Percentiles rank a stretch among this genome's conserved stretches.
Conservation (phyloP, 2,329 filamentous ascomycete species). For the Chrysosporium queenslandicum region DNA sequence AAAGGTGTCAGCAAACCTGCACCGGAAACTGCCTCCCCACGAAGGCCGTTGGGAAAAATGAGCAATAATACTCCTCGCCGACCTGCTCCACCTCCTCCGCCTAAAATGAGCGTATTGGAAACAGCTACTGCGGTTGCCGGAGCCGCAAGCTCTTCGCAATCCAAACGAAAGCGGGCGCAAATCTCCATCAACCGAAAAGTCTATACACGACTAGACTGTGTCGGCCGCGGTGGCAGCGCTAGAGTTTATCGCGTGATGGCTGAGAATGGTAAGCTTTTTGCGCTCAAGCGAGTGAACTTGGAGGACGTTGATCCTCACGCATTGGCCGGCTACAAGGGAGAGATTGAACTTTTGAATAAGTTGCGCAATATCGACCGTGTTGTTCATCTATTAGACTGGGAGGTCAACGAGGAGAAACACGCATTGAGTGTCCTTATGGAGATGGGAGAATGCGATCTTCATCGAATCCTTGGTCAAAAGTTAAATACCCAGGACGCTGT, state of each 20-base stretch:
- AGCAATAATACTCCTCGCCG: conserved; percentile 65
- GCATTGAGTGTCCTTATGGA: conserved; percentile 91
- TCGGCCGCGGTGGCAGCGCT: conserved; percentile 84
- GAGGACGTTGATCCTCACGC: conserved; percentile 79
- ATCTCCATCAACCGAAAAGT: conserved; percentile 82
- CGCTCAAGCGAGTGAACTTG: conserved; percentile 82
- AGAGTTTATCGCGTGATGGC: conserved; percentile 96
- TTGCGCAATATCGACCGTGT: conserved; percentile 79
- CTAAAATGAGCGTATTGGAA: conserved; percentile 95
- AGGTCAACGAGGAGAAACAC: conserved; percentile 86
- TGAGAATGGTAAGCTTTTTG: conserved; percentile 92
- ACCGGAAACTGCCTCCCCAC: conserved; percentile 37
- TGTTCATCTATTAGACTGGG: conserved; percentile 81
- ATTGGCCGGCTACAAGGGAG: conserved; percentile 80
- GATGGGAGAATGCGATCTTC: conserved; percentile 87
- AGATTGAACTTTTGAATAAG: conserved; percentile 81
- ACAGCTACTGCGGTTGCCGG: conserved; percentile 77
- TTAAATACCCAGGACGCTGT: conserved; percentile 61
- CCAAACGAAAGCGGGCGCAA: conserved; percentile 66
- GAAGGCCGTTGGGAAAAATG: conserved; percentile 43
- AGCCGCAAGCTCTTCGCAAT: conserved; percentile 63
- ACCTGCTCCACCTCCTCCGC: conserved; percentile 65
- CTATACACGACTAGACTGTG: conserved; percentile 79
- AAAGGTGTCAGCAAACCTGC: conserved; percentile 32
- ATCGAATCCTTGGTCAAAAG: conserved; percentile 67